Evolutionary conservation across 1,139 yeast species (phyloP).

Genomic region (Yamadazyma sp.): DNA sequence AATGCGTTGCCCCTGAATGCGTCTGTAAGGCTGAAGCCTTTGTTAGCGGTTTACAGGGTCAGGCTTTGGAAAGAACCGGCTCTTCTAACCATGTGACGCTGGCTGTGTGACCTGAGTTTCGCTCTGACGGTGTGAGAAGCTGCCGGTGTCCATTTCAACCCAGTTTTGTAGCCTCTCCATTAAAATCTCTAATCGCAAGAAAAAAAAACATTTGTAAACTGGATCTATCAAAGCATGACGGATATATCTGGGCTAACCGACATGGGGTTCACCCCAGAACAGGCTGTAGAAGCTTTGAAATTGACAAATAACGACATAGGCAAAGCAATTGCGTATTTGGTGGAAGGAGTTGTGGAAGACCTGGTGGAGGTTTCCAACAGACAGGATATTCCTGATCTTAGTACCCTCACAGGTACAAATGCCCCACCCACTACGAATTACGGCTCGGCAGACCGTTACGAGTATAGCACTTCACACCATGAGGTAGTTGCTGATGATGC

Average conservation of each 20-base stretch:
- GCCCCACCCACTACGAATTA: background rate
- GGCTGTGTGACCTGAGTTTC: no score
- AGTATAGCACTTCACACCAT: background rate
- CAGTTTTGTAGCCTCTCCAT: no score
- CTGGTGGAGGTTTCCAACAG: slow-evolving; percentile 14
- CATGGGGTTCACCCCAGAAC: slow-evolving; percentile 60
- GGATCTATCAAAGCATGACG: slow-evolving; percentile 9
- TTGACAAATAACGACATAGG: slow-evolving; percentile 49
- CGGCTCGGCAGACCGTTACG: background rate
- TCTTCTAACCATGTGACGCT: no score
- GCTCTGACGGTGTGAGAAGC: no score
- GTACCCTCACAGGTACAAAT: background rate
- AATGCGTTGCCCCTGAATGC: no score
- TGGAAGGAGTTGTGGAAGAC: slow-evolving; percentile 24
- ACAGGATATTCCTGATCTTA: slow-evolving; percentile 18
- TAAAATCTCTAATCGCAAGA: slow-evolving; percentile 1
- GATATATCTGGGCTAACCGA: slow-evolving; percentile 36
- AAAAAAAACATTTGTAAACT: background rate
- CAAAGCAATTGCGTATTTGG: slow-evolving; percentile 53
- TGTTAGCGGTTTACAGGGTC: no score
- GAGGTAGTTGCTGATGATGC: background rate
- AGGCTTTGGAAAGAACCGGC: no score
- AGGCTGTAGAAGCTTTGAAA: slow-evolving; percentile 42
- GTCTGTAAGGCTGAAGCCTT: no score
- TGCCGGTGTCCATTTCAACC: no score